Evolutionary conservation across 305 asterid genomes (phyloP).

Genomic region (Fraxinus greggii): DNA sequence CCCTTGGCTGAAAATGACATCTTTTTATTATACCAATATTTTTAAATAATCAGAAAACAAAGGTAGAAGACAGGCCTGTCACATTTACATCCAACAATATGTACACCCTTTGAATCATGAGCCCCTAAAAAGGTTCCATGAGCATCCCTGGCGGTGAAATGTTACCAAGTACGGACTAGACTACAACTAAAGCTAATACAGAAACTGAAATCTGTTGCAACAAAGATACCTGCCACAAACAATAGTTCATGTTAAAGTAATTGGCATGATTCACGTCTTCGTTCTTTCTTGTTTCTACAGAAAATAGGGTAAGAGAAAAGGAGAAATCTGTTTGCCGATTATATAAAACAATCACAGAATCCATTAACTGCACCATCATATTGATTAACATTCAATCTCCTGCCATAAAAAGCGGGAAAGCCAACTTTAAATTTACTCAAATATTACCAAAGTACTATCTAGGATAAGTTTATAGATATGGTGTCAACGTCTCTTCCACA

Average conservation of each 20-base stretch:
- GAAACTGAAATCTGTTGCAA: conserved; percentile 29
- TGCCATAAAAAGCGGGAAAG: background rate
- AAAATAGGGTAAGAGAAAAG: background rate
- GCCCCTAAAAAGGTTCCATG: conserved; percentile 2
- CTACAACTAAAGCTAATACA: conserved; percentile 49
- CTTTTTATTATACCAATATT: background rate
- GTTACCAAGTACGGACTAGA: conserved; percentile 25
- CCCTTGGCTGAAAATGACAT: background rate
- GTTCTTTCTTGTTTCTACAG: background rate
- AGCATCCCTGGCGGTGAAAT: conserved; percentile 17
- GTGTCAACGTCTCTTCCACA: background rate
- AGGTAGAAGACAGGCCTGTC: conserved; percentile 14
- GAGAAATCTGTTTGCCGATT: background rate
- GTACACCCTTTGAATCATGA: conserved; percentile 13
- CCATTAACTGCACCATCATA: background rate
- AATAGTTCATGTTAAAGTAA: conserved; percentile 9
- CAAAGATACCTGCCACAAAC: conserved; percentile 33
- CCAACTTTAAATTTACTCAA: background rate
- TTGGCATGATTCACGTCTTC: background rate
- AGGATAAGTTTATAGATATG: background rate
- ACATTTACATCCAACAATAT: conserved; percentile 38
- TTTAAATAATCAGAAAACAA: conserved; percentile 16
- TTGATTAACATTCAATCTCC: background rate
- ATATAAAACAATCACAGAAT: background rate
- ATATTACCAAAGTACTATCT: background rate